Percentiles rank a stretch among this genome's conserved stretches.
phyloP scores from a whole-genome alignment of 2,329 filamentous ascomycete genomes.

The Diaporthe vexans region DNA sequence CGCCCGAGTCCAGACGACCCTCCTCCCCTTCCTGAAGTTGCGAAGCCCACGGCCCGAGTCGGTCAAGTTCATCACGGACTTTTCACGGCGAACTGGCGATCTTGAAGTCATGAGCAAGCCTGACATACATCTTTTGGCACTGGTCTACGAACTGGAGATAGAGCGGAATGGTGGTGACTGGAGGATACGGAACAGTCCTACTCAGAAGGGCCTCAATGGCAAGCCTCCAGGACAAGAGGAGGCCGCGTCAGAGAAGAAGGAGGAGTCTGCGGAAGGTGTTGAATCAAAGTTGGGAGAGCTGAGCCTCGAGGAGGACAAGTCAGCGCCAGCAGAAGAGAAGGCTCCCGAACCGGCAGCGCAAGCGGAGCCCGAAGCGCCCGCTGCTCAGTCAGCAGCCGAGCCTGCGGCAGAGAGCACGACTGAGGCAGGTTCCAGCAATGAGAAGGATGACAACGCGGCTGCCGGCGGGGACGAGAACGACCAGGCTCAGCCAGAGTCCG shows the following conservation, averaged over 20 bases:
- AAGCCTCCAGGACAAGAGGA: conserved; percentile 66
- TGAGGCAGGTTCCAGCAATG: neutral
- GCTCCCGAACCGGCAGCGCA: neutral
- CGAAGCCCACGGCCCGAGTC: conserved; percentile 82
- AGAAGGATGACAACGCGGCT: conserved; percentile 34
- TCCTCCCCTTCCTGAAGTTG: conserved; percentile 87
- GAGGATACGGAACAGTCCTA: conserved; percentile 83
- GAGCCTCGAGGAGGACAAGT: neutral
- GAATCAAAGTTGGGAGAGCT: conserved; percentile 45
- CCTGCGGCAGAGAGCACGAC: conserved; percentile 37
- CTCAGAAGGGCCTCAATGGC: conserved; percentile 84
- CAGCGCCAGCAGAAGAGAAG: neutral
- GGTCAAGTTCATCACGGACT: conserved; percentile 83
- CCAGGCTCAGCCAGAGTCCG: conserved; percentile 5
- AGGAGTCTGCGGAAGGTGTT: conserved; percentile 43
- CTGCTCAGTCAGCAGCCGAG: conserved; percentile 52
- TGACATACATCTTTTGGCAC: conserved; percentile 89
- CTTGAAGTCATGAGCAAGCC: conserved; percentile 87
- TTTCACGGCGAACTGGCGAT: conserved; percentile 92
- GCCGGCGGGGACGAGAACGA: conserved; percentile 5
- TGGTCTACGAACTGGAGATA: conserved; percentile 95
- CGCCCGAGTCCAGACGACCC: conserved; percentile 83
- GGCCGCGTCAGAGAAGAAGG: conserved; percentile 40
- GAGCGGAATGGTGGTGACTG: conserved; percentile 92
- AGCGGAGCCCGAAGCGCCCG: conserved; percentile 48